Evolutionary conservation across 306 rosid genomes (phyloP), one percentile per base, ranked within the genome.

Genomic region (Pterocarpus macrocarpus): DNA sequence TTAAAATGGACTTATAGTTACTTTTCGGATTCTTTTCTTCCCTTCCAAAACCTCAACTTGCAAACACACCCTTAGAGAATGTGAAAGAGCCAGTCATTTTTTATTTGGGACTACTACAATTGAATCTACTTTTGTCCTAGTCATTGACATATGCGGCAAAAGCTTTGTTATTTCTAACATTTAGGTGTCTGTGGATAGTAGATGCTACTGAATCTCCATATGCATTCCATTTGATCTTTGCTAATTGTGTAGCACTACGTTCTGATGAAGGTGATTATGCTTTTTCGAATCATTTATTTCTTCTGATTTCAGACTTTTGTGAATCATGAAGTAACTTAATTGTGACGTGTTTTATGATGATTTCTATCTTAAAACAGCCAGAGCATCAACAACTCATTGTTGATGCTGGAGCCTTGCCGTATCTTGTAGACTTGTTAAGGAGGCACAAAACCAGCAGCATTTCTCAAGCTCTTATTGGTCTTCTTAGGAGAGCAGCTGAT

Each of bases 331-430:
- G 16, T 70, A 17, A 32, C 53, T 30, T 81, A 69, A 70, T 16
- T 61, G 28, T 5, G 67, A 17, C 56, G 15, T 35, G 50, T 4
- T 80, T 69, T 68, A 28, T 86, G 56, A 38, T n/a, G 71, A 5
- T 70, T 2, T 81, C 55, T 15, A n/a, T 81, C 49, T 58, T 50
- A 11, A 67, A 87, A 70, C 83, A 93, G 96, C 87, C 82, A 47
- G 92, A 88, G 80, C 14, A 84, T 89, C 94, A 89, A 57, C 85
- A 85, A 38, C 77, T 84, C 5, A 81, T 91, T 57, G 89, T 87
- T 50, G 91, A 91, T 86, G 87, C 89, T 56, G 92, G 96, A 84
- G 92, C 85, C 68, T 35, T 93, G 83, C 78, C 89, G 11, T 69
- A 55, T 81, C 92, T 93, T 16, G 80, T 91, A 15, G 85, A 76